Conservation (phyloP, 176 grass and related monocot genomes). For the Avena atlantica region DNA sequence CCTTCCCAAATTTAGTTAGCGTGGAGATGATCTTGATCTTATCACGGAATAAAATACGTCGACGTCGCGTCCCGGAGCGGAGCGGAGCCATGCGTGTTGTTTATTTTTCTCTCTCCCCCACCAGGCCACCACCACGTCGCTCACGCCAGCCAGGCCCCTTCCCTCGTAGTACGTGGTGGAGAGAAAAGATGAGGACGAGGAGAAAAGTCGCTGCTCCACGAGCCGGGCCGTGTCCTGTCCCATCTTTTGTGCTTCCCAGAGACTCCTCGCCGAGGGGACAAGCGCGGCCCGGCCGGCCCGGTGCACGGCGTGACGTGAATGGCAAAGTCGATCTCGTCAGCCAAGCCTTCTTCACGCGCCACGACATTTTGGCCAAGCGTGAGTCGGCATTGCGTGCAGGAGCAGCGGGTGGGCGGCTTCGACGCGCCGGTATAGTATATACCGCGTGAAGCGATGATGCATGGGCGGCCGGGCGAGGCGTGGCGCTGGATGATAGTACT, state of each 20-base stretch:
- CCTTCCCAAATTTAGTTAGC: conserved; percentile 12
- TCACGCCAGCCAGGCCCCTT: neutral
- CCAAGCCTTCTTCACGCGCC: no score
- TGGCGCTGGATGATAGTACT: no score
- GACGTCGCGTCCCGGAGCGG: neutral
- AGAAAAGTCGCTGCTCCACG: neutral
- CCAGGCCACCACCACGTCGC: neutral
- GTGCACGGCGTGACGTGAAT: neutral
- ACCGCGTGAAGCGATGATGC: no score
- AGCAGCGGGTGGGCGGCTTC: no score
- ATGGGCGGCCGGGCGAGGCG: no score
- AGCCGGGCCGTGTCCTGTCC: neutral
- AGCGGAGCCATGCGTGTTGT: neutral
- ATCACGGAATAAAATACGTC: conserved; percentile 27
- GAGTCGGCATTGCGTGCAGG: no score
- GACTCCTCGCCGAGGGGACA: neutral
- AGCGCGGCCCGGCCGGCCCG: neutral
- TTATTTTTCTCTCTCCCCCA: neutral
- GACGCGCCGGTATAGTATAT: no score
- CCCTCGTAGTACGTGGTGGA: neutral
- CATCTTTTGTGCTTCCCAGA: neutral
- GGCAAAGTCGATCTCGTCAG: no score
- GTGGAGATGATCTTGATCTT: conserved; percentile 5
- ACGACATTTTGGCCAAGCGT: no score
- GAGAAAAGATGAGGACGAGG: neutral